Percentiles rank a stretch among this genome's conserved stretches.
phyloP scores from a whole-genome alignment of 768 basidiomycete genomes.

The Ephemerocybe angulata region DNA sequence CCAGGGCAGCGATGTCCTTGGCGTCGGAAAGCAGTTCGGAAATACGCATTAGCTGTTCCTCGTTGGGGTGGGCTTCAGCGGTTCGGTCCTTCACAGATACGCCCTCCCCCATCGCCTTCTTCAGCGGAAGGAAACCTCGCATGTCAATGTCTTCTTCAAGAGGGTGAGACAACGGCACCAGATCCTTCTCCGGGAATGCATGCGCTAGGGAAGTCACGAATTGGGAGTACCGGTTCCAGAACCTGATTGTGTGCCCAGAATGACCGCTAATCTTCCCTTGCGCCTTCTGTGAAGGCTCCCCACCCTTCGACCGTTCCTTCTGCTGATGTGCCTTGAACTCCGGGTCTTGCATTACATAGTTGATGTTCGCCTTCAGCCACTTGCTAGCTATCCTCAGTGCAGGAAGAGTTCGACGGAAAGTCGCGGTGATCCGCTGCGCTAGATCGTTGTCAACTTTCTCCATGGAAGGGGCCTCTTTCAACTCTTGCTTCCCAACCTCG shows the following conservation, averaged over 20 bases:
- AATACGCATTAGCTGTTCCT: slow-evolving; percentile 93
- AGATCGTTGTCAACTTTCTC: slow-evolving; percentile 57
- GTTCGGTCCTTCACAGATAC: not conserved
- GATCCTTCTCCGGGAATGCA: slow-evolving; percentile 62
- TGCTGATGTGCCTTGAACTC: slow-evolving; percentile 32
- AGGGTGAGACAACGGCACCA: slow-evolving; percentile 56
- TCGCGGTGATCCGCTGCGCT: slow-evolving; percentile 80
- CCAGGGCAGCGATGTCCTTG: slow-evolving; percentile 48
- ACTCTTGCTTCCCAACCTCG: slow-evolving; percentile 59
- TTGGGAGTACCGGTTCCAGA: slow-evolving; percentile 71
- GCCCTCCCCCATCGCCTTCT: slow-evolving; percentile 47
- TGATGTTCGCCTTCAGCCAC: slow-evolving; percentile 79
- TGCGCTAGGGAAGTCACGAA: slow-evolving; percentile 60
- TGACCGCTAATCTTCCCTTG: slow-evolving; percentile 31
- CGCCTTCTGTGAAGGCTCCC: slow-evolving; percentile 26
- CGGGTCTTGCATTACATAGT: slow-evolving; percentile 54
- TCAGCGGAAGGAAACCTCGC: slow-evolving; percentile 82
- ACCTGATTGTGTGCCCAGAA: slow-evolving; percentile 41
- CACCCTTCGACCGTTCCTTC: slow-evolving; percentile 26
- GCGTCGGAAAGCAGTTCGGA: slow-evolving; percentile 79
- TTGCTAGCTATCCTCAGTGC: slow-evolving; percentile 84
- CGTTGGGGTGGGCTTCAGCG: slow-evolving; percentile 71
- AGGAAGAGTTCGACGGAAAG: slow-evolving; percentile 81
- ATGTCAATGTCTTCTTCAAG: slow-evolving; percentile 92
- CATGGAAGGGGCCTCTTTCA: slow-evolving; percentile 52